These are phyloP conservation scores for Elasticomyces elasticus DNA, from an alignment of 495 filamentous ascomycete species.

Conservation along the genomic window DNA sequence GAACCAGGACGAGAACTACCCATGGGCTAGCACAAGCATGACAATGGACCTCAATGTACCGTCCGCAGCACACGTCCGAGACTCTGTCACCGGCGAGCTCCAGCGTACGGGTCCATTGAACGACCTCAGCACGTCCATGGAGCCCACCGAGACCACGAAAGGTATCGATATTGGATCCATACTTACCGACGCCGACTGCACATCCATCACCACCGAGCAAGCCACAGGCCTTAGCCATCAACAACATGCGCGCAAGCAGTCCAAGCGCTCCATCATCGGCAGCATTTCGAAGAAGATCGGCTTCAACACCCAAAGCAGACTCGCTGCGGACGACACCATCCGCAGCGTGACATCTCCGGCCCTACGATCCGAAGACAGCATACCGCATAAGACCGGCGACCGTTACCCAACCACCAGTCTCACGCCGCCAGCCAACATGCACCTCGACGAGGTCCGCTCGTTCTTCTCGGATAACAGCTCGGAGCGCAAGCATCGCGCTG, in stretches of 20 bases:
- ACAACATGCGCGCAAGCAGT: slow-evolving; percentile 12
- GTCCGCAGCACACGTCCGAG: slow-evolving; percentile 14
- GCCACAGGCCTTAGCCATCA: slow-evolving; percentile 12
- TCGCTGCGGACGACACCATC: background rate
- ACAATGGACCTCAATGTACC: slow-evolving; percentile 30
- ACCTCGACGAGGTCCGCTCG: slow-evolving; percentile 31
- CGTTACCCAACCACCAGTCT: slow-evolving; percentile 31
- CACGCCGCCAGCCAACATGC: slow-evolving; percentile 22
- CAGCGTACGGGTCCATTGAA: slow-evolving; percentile 16
- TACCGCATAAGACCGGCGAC: slow-evolving; percentile 27
- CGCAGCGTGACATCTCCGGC: slow-evolving; percentile 9
- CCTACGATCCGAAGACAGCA: slow-evolving; percentile 5
- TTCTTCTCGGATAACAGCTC: slow-evolving; percentile 38
- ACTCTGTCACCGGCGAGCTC: slow-evolving; percentile 6
- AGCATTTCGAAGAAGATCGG: slow-evolving; percentile 20
- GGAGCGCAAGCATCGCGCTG: slow-evolving; percentile 10
- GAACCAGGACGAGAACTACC: slow-evolving; percentile 34
- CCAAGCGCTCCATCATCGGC: slow-evolving; percentile 21
- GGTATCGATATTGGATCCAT: slow-evolving; percentile 24
- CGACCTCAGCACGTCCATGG: slow-evolving; percentile 5
- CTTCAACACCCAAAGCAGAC: background rate
- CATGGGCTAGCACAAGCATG: slow-evolving; percentile 25
- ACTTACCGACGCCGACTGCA: slow-evolving; percentile 2
- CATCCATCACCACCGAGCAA: slow-evolving; percentile 18
- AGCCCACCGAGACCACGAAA: slow-evolving; percentile 6